Evolutionary conservation across 2,329 filamentous ascomycete species (phyloP).

Genomic region (Aspergillus unguis): DNA sequence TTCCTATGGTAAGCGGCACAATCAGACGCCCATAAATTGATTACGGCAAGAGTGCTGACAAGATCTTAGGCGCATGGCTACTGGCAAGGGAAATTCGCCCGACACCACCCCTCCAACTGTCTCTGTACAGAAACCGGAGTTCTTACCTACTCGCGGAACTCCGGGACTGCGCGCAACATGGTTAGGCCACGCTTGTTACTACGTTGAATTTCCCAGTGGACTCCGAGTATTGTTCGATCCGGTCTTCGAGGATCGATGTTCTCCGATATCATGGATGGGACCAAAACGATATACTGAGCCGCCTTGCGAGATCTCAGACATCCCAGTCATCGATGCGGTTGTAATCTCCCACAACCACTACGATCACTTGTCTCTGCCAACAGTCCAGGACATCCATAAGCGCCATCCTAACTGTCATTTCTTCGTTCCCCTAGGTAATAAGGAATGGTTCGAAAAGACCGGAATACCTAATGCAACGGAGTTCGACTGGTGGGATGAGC

Average conservation of each 20-base stretch:
- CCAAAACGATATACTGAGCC: slow-evolving; percentile 75
- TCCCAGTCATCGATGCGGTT: slow-evolving; percentile 59
- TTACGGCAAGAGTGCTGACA: not conserved
- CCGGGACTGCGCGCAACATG: slow-evolving; percentile 75
- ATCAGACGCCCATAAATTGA: too few species aligned
- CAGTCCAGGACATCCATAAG: slow-evolving; percentile 66
- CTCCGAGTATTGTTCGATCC: slow-evolving; percentile 90
- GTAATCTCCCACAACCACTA: slow-evolving; percentile 91
- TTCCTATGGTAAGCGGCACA: not conserved
- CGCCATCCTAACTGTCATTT: slow-evolving; percentile 77
- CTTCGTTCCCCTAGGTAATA: slow-evolving; percentile 80
- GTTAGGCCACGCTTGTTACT: slow-evolving; percentile 94
- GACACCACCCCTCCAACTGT: slow-evolving; percentile 65
- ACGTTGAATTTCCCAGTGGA: slow-evolving; percentile 82
- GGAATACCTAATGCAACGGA: slow-evolving; percentile 79
- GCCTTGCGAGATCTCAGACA: slow-evolving; percentile 73
- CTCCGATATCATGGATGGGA: slow-evolving; percentile 66
- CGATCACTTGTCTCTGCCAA: slow-evolving; percentile 79
- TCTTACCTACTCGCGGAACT: slow-evolving; percentile 60
- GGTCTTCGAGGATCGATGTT: slow-evolving; percentile 84
- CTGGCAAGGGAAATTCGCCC: slow-evolving; percentile 53
- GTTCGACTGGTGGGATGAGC: slow-evolving; percentile 91
- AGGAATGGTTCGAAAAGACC: slow-evolving; percentile 70
- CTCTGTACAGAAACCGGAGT: slow-evolving; percentile 63
- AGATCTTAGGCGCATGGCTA: slow-evolving; percentile 27